Base-by-base conservation (phyloP, 1,284 basidiomycete genomes). In the Leccinum huronense region DNA sequence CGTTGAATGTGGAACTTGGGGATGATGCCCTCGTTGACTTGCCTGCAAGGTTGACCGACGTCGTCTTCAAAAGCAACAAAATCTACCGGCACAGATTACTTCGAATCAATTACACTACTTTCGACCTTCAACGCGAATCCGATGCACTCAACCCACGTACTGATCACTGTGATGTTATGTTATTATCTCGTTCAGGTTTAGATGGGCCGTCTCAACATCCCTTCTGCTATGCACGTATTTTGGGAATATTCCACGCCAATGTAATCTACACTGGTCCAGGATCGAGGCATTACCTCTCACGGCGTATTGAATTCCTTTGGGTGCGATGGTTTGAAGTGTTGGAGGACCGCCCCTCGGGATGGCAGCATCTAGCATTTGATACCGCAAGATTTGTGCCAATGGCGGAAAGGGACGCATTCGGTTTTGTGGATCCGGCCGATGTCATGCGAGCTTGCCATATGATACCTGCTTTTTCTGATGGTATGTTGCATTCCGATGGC, bases 361-460 rank as follows among this genome's bases (percentile, higher is more conserved):
- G 42, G 42, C 42, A 48, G 0, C 42, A 48, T 48, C 19, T 0
- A 48, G 42, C 42, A 0, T 48, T 48, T 9, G 1, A 48, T n/a
- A 48, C 42, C 1, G 19, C 42, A 48, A 48, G 42, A 48, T 48
- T 48, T 48, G 42, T 19, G 0, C 42, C 42, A 0, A 48, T 48
- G 42, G 42, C 42, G 9, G 42, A 48, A 48, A n/a, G n/a, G n/a
- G 45, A 48, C 1, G 45, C 45, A 23, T 48, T 48, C 0, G 19
- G 45, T 48, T 48, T 48, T 5, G 45, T 48, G 19, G 45, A 48
- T 48, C 45, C 19, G 0, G 45, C 45, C 0, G 14, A 58, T 3
- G 57, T 58, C n/a, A 8, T 58, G 36, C n/a, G 57, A 0, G 57
- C 36, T 40, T 58, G 57, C 36, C 57, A 58, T 40, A 58, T n/a